Evolutionary conservation across 2,329 filamentous ascomycete genomes (phyloP), one percentile per base, ranked within the genome.

Genomic region (Phialemonium atrogriseum): DNA sequence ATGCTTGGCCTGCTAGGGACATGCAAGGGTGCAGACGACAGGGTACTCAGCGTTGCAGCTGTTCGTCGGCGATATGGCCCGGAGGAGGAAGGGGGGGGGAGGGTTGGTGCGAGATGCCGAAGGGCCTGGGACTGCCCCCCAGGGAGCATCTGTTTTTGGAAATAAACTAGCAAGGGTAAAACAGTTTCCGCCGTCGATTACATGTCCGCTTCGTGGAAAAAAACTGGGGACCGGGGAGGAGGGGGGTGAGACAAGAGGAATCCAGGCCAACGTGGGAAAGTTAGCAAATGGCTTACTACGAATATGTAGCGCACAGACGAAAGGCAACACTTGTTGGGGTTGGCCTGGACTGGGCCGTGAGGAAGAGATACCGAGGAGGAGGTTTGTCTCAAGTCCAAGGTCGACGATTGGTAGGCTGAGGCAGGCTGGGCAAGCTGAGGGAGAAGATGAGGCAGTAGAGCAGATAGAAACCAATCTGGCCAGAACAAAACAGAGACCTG

Each of bases 1-100:
- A 39, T 48, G 45, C 57, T 58, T 56, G 56, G 57, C 53, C 49
- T 49, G 49, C 52, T 53, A 36, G 42, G 50, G 50, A 50, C 47
- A 50, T 48, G 49, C 54, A 54, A 53, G 56, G 56, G 55, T 58
- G 35, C 48, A 44, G 41, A 48, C 39, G 46, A 48, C 49, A 54
- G 47, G 50, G 50, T 50, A 47, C 37, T 32, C 38, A 37, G 40
- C 36, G 39, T 37, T 32, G 38, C 40, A 41, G 22, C n/a, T 30
- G 17, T 18, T 13, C 24, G 24, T 9, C n/a, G 9, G 21, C 9
- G n/a, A 9, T 9, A 23, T 23, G 24, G 24, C 35, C 34, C 35
- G 36, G 38, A 38, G 40, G 37, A 40, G 39, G 33, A 38, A 38
- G 36, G 39, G 30, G 38, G 37, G 33, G 37, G 40, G 46, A 53